Percentiles rank a stretch among this genome's conserved stretches.
These are phyloP conservation scores for Tilletia indica DNA, from an alignment of 1,284 basidiomycete species.

Conservation along the genomic window DNA sequence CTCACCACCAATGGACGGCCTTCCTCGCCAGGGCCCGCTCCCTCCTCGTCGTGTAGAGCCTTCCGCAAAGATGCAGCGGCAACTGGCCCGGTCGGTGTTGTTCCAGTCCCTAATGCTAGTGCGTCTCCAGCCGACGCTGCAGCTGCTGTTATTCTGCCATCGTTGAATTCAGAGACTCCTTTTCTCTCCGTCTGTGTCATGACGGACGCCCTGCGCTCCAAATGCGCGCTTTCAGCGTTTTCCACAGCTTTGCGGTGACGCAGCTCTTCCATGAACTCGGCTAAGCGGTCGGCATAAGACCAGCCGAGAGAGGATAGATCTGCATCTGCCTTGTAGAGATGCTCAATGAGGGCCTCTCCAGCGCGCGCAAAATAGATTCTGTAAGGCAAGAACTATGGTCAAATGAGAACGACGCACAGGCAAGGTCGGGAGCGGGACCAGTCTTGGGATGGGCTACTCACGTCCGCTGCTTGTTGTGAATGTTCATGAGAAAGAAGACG, in stretches of 20 bases:
- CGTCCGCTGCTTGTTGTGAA: conserved; percentile 83
- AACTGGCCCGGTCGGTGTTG: background rate
- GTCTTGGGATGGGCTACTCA: conserved; percentile 50
- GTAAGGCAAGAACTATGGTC: background rate
- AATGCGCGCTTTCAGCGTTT: conserved; percentile 26
- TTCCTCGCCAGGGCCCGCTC: conserved; percentile 64
- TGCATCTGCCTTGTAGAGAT: conserved; percentile 97
- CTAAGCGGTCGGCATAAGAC: conserved; percentile 78
- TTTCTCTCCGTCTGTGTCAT: conserved; percentile 23
- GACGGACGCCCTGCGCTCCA: conserved; percentile 23
- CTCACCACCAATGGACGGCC: conserved; percentile 66
- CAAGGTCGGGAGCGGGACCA: background rate
- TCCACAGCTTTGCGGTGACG: conserved; percentile 34
- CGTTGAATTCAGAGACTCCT: background rate
- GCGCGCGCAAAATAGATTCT: conserved; percentile 60
- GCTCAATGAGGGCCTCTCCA: conserved; percentile 73
- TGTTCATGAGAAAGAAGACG: conserved; percentile 97
- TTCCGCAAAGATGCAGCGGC: too few species aligned
- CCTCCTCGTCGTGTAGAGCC: conserved; percentile 54
- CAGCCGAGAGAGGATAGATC: conserved; percentile 90
- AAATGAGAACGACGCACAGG: too few species aligned
- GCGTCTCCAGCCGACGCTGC: too few species aligned
- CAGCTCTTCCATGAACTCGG: conserved; percentile 49
- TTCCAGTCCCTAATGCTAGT: background rate
- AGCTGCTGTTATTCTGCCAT: background rate